phyloP scores from a whole-genome alignment of 257 asterid species.

The Petunia axillaris region DNA sequence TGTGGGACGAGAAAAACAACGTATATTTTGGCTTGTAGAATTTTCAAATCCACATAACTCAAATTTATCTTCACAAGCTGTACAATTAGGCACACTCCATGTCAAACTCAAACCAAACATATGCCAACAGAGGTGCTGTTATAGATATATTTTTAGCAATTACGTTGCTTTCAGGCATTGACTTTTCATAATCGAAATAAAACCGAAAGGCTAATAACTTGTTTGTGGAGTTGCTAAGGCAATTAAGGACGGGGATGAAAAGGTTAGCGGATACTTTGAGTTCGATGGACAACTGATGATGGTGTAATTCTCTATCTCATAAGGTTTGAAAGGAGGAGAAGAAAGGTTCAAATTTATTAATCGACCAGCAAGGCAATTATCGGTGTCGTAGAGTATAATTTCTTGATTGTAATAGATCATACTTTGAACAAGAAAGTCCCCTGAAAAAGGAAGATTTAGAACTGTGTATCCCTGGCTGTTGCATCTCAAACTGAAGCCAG shows the following conservation, averaged over 20 bases:
- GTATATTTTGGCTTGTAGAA: neutral
- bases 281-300: constrained; percentile 23
- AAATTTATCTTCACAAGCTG: no score
- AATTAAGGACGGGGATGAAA: neutral
- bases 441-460: constrained; percentile 55
- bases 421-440: constrained; percentile 48
- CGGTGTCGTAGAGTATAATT: constrained; percentile 44
- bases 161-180: neutral
- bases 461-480: neutral
- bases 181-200: neutral
- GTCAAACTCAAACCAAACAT: neutral
- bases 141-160: neutral
- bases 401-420: constrained; percentile 57
- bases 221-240: constrained; percentile 28
- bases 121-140: neutral
- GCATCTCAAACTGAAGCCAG: constrained; percentile 54
- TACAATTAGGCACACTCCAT: constrained; percentile 15
- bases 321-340: constrained; percentile 9
- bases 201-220: constrained; percentile 1
- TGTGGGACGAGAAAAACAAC: no score
- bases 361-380: constrained; percentile 32
- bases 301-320: constrained; percentile 26
- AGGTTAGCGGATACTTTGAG: no score
- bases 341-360: constrained; percentile 25
- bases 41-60: neutral